phyloP scores from a whole-genome alignment of 2,329 filamentous ascomycete species.

The Polytolypa hystricis region DNA sequence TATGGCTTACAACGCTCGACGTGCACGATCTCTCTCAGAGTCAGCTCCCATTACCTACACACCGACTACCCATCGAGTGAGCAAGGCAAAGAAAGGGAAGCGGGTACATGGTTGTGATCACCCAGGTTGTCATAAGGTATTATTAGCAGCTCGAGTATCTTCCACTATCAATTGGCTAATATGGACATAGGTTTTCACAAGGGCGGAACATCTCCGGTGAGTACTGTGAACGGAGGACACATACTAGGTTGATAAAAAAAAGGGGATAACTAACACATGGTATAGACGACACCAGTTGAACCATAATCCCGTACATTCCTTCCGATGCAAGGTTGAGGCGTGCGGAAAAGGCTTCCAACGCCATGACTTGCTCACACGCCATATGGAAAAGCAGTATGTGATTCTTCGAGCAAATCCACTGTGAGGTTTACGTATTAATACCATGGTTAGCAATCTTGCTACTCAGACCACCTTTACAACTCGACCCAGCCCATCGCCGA shows the following conservation, averaged over 20 bases:
- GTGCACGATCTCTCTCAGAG: conserved; percentile 1
- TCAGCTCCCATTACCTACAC: conserved; percentile 32
- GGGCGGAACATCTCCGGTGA: conserved; percentile 39
- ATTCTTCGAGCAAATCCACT: neutral
- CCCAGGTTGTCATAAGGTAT: conserved; percentile 38
- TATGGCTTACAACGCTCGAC: conserved; percentile 1
- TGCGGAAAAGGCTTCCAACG: conserved; percentile 40
- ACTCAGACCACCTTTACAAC: neutral
- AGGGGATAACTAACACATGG: neutral
- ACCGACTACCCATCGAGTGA: conserved; percentile 39
- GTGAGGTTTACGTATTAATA: neutral
- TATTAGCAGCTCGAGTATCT: conserved; percentile 15
- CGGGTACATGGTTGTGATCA: conserved; percentile 39
- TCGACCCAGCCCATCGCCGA: neutral
- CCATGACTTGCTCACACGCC: conserved; percentile 35
- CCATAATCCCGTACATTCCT: conserved; percentile 38
- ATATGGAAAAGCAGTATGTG: conserved; percentile 41
- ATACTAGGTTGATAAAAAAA: too few relatives aligned
- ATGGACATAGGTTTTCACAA: conserved; percentile 35
- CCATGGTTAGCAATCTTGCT: neutral
- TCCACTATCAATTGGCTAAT: conserved; percentile 7
- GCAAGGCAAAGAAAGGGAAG: conserved; percentile 43
- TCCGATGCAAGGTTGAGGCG: conserved; percentile 31
- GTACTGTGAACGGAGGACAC: too few relatives aligned
- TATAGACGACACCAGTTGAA: conserved; percentile 39